These are phyloP conservation scores for Aspergillus bombycis DNA, from an alignment of 2,329 filamentous ascomycete species.

Conservation along the genomic window DNA sequence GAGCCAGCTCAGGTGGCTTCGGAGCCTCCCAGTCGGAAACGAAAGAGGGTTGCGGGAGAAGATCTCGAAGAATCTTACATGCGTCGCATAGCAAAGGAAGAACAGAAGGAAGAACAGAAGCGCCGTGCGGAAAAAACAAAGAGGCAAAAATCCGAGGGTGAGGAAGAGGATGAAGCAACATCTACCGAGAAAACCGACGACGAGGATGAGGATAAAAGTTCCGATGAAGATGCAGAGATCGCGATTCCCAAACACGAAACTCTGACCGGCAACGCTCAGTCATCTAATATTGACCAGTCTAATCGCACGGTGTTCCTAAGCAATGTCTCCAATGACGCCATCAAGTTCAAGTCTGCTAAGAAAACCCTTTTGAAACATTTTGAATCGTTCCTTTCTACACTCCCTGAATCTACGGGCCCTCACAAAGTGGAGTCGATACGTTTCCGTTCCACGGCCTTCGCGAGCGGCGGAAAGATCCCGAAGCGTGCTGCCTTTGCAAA, in stretches of 20 bases:
- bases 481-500: conserved; percentile 95
- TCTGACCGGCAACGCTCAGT: conserved; percentile 37
- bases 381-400: conserved; percentile 68
- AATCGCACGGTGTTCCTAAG: conserved; percentile 88
- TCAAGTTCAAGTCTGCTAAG: conserved; percentile 79
- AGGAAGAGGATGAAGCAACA: conserved; percentile 52
- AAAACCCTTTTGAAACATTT: conserved; percentile 78
- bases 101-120: conserved; percentile 40
- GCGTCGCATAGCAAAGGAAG: conserved; percentile 48
- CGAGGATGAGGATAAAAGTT: conserved; percentile 35
- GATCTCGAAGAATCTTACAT: conserved; percentile 49
- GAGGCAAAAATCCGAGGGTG: conserved; percentile 39
- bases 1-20: conserved; percentile 33
- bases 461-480: conserved; percentile 69
- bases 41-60: conserved; percentile 57
- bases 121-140: conserved; percentile 41
- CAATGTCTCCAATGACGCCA: conserved; percentile 82
- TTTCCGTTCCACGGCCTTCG: conserved; percentile 90
- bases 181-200: conserved; percentile 26
- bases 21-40: conserved; percentile 47
- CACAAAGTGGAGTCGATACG: conserved; percentile 88
- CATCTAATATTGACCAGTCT: conserved; percentile 76
- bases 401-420: conserved; percentile 51
- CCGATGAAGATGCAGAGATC: conserved; percentile 32
- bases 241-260: conserved; percentile 45